Base-by-base conservation (phyloP, 176 grass and related monocot genomes). In the Panicum miliaceum region DNA sequence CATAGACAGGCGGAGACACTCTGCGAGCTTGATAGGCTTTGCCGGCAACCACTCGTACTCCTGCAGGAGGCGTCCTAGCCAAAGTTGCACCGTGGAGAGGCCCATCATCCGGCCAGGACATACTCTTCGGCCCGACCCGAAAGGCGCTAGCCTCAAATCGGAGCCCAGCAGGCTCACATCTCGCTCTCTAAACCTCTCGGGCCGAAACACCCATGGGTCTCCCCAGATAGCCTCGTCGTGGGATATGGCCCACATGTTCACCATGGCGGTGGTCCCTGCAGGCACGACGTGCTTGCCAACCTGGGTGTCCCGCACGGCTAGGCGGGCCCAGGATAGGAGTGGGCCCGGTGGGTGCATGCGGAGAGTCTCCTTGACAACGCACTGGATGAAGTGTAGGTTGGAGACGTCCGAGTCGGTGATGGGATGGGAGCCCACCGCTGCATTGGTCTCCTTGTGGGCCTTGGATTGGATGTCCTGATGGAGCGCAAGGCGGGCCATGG, bases 221-320 rank as follows among this genome's bases (percentile, higher is more conserved):
- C 48, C 51, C 89, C 89, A 91, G 16, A 80, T 58, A 2, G 81
- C 35, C 69, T 54, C 77, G 18, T 91, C 89, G 8, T 91, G 89
- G 0, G 85, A 35, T 15, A 91, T 91, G 19, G 85, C 81, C 89
- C 81, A 91, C 89, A 91, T 88, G 54, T 88, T 91, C 81, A 91
- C 89, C 85, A 91, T 84, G 0, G 85, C 81, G 2, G 70, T 91
- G 0, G 89, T 91, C 2, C 85, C 89, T 0, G 81, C 69, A 0
- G 70, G 85, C 8, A 91, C 54, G 1, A 87, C 32, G 54, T 76
- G 50, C 54, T 91, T 91, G 11, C 36, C 76, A 3, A 91, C 76
- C 0, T 3, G 43, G 34, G 71, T 11, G 37, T 84, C 89, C 0
- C 10, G 69, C 12, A 64, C 54, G 0, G 84, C 79, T 0, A 90